These are phyloP conservation scores for Lipomyces yamanashiensis DNA, from an alignment of 805 yeast species.

Conservation along the genomic window DNA sequence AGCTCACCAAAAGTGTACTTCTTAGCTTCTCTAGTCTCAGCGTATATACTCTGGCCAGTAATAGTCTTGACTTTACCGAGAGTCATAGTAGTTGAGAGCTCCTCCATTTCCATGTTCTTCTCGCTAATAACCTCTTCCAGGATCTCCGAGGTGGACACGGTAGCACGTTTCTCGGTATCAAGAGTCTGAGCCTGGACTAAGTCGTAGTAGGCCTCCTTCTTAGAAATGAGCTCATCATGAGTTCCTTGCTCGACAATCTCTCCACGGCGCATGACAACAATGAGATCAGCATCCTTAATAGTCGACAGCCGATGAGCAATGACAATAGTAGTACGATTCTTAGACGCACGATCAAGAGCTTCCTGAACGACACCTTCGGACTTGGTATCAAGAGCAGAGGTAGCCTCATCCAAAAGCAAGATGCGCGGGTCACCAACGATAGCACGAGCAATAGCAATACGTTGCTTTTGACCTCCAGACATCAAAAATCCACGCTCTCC, in stretches of 20 bases:
- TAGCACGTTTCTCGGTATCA: not conserved
- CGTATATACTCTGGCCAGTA: not conserved
- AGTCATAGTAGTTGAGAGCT: not conserved
- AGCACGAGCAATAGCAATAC: conserved; percentile 13
- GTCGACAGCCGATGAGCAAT: conserved; percentile 60
- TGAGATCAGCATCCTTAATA: conserved; percentile 54
- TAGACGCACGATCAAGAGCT: conserved; percentile 49
- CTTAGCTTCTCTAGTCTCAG: not conserved
- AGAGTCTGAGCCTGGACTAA: conserved; percentile 41
- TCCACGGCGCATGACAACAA: conserved; percentile 52
- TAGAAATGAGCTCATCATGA: conserved; percentile 41
- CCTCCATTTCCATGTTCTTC: conserved; percentile 2
- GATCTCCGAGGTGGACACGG: not conserved
- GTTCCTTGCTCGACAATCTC: conserved; percentile 51
- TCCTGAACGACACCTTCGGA: conserved; percentile 54
- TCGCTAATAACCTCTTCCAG: not conserved
- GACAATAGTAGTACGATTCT: conserved; percentile 52
- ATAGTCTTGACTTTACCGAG: not conserved
- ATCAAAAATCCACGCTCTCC: conserved; percentile 45
- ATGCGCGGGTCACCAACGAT: conserved; percentile 54
- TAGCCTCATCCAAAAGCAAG: conserved; percentile 66
- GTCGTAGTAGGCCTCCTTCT: conserved; percentile 36
- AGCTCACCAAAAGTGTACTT: conserved; percentile 6
- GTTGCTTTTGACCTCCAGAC: conserved; percentile 13
- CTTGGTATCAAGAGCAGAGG: conserved; percentile 54